These are phyloP conservation scores for Suhomyces panamericanus DNA, from an alignment of 1,139 yeast species.

Conservation along the genomic window DNA sequence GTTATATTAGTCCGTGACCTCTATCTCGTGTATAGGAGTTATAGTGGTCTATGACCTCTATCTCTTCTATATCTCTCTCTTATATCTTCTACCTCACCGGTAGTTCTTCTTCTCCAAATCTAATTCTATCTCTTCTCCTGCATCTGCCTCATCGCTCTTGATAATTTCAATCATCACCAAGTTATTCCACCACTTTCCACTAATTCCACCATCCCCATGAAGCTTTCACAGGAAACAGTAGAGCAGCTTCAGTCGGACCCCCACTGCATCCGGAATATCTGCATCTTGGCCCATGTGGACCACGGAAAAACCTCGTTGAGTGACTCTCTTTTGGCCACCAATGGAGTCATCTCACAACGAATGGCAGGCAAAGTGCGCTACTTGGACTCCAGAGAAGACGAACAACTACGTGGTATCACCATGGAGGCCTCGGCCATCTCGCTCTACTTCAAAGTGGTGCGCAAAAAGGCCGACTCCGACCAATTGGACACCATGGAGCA, in stretches of 20 bases:
- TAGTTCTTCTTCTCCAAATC: neutral
- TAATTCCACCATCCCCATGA: conserved; percentile 31
- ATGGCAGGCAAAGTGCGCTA: conserved; percentile 95
- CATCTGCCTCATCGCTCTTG: neutral
- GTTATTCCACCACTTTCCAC: neutral
- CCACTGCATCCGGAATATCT: conserved; percentile 75
- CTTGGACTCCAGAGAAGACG: conserved; percentile 93
- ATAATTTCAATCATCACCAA: no score
- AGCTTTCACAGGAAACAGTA: conserved; percentile 61
- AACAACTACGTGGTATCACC: conserved; percentile 93
- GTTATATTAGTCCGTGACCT: no score
- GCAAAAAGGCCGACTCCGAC: conserved; percentile 36
- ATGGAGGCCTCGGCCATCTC: conserved; percentile 97
- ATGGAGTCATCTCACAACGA: conserved; percentile 92
- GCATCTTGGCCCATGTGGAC: conserved; percentile 97
- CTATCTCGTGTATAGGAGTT: no score
- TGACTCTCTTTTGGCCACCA: conserved; percentile 89
- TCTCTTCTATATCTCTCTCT: no score
- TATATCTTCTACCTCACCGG: neutral
- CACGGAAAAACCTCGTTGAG: conserved; percentile 97
- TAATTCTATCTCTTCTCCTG: neutral
- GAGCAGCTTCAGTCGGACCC: conserved; percentile 69
- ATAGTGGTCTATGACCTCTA: no score
- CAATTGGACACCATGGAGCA: conserved; percentile 62
- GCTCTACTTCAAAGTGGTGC: conserved; percentile 69